Evolutionary conservation across 768 basidiomycete species (phyloP).

Genomic region (Ramaria rubella): DNA sequence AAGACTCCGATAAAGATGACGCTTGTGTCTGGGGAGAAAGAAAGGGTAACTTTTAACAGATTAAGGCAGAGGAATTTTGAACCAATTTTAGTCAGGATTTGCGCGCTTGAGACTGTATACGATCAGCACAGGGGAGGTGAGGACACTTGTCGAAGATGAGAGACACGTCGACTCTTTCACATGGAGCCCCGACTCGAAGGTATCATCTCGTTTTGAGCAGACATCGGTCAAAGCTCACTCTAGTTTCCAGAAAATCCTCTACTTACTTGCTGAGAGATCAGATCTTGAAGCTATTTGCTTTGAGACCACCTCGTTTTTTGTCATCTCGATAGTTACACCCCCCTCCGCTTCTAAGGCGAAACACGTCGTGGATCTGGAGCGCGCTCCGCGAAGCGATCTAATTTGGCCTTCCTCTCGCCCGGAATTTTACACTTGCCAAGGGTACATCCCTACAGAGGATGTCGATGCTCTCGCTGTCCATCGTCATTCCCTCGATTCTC

Average conservation of each 20-base stretch:
- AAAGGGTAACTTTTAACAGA: background rate
- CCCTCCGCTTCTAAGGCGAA: background rate
- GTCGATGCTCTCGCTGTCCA: constrained; percentile 1
- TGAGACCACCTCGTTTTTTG: background rate
- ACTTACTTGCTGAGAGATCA: background rate
- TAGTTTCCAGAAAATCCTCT: background rate
- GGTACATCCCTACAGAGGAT: background rate
- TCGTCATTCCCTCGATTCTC: background rate
- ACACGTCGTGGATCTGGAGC: background rate
- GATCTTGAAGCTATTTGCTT: background rate
- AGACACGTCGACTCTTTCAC: background rate
- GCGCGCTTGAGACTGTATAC: constrained; percentile 1
- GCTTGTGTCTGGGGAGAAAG: constrained; percentile 11
- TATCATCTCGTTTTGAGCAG: background rate
- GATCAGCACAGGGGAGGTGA: constrained; percentile 1
- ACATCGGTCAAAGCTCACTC: background rate
- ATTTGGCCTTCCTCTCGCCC: background rate
- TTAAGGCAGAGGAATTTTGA: background rate
- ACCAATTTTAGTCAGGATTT: background rate
- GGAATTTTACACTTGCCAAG: background rate
- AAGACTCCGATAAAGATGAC: constrained; percentile 14
- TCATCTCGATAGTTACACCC: background rate
- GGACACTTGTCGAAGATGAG: background rate
- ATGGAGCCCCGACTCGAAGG: constrained; percentile 7
- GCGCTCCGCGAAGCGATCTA: background rate